Conservation (phyloP, 2,329 filamentous ascomycete species). For the Alternaria sp. region DNA sequence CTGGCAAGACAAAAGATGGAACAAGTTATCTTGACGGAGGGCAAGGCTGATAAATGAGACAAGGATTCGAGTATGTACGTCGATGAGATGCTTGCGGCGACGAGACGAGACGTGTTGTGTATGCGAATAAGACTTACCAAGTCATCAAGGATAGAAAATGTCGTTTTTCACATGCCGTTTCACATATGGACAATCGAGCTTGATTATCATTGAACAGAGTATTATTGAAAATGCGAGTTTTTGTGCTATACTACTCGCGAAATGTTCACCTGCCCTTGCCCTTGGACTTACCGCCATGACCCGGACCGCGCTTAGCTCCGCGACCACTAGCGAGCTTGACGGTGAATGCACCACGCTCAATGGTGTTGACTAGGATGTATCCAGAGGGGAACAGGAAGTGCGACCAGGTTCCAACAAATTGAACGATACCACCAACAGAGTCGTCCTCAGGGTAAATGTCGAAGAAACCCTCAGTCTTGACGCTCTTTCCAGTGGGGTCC, state of each 20-base stretch:
- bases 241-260: background rate
- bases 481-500: conserved; percentile 48
- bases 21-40: fast-evolving
- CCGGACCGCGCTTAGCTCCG: conserved; percentile 30
- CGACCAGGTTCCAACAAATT: conserved; percentile 55
- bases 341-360: conserved; percentile 50
- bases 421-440: conserved; percentile 42
- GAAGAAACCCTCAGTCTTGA: conserved; percentile 54
- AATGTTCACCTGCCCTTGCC: conserved; percentile 5
- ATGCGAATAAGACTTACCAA: background rate
- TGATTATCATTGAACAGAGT: too few species aligned
- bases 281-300: conserved; percentile 31
- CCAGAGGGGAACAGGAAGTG: conserved; percentile 50
- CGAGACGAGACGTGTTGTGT: background rate
- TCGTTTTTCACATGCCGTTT: background rate
- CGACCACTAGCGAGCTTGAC: conserved; percentile 42
- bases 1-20: background rate
- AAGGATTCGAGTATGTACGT: background rate
- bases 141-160: fast-evolving
- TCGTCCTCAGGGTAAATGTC: conserved; percentile 55
- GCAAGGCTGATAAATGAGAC: background rate
- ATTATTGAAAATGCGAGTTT: background rate
- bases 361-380: conserved; percentile 49
- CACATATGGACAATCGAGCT: too few species aligned
- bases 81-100: background rate